Evolutionary conservation across 352 stramenopile genomes (phyloP).

Genomic region (Halophytophthora polymorphica): DNA sequence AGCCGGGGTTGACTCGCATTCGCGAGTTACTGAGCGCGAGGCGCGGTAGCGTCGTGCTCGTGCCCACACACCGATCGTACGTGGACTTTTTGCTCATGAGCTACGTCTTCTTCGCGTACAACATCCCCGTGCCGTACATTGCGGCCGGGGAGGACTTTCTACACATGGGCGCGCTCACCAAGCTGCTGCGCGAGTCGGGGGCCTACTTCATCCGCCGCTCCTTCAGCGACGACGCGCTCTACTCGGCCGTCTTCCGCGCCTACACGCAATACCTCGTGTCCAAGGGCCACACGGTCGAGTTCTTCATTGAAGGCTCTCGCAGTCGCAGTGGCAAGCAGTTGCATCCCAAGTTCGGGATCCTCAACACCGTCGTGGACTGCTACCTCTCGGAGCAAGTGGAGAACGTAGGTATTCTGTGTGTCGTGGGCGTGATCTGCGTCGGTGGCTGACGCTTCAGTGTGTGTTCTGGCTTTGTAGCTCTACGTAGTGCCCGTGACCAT

Average conservation of each 20-base stretch:
- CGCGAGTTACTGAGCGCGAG: conserved; percentile 52
- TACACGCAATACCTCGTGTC: conserved; percentile 82
- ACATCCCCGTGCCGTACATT: conserved; percentile 82
- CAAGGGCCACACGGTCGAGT: conserved; percentile 79
- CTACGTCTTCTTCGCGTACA: conserved; percentile 88
- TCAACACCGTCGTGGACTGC: conserved; percentile 70
- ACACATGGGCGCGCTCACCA: conserved; percentile 61
- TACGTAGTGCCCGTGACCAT: conserved; percentile 84
- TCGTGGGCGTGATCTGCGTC: neutral
- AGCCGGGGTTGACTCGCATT: conserved; percentile 65
- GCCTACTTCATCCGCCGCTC: conserved; percentile 82
- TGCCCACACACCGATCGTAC: conserved; percentile 85
- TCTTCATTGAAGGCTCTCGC: conserved; percentile 84
- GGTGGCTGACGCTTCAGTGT: conserved; percentile 1
- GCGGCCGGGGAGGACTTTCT: conserved; percentile 80
- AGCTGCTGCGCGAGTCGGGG: conserved; percentile 62
- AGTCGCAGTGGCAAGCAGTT: conserved; percentile 84
- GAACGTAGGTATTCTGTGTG: conserved; percentile 47
- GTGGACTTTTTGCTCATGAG: conserved; percentile 85
- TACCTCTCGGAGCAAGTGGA: conserved; percentile 66
- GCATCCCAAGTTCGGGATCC: conserved; percentile 77
- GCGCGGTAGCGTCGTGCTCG: conserved; percentile 67
- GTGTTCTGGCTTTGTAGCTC: conserved; percentile 31
- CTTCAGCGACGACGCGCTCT: conserved; percentile 65
- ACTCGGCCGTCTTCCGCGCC: conserved; percentile 72